These are phyloP conservation scores for Tanacetum coccineum DNA, from an alignment of 129 eudicot species.

Conservation along the genomic window DNA sequence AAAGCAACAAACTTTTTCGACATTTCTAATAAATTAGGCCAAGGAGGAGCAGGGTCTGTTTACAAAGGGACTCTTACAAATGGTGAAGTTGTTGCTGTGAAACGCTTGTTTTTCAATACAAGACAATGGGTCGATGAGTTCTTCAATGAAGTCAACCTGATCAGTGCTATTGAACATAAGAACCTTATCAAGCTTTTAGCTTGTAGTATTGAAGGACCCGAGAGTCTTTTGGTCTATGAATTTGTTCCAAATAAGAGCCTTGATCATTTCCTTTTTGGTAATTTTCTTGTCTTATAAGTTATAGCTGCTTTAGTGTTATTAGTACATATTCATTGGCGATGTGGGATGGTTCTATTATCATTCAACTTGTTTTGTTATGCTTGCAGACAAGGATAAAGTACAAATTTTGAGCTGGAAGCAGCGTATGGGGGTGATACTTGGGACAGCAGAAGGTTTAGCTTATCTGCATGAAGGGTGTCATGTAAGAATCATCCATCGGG, in stretches of 20 bases:
- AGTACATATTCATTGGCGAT: not conserved
- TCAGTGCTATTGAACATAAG: conserved; percentile 76
- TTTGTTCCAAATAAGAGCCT: conserved; percentile 75
- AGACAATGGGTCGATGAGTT: conserved; percentile 90
- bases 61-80: conserved; percentile 63
- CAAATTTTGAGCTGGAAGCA: conserved; percentile 58
- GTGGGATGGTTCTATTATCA: conserved; percentile 6
- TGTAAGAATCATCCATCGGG: conserved; percentile 70
- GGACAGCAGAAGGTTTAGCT: conserved; percentile 79
- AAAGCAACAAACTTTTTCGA: conserved; percentile 74
- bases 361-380: not conserved
- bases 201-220: conserved; percentile 90
- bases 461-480: conserved; percentile 63
- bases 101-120: conserved; percentile 66
- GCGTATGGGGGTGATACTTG: conserved; percentile 57
- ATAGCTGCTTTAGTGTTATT: too few relatives aligned
- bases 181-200: conserved; percentile 82
- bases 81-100: conserved; percentile 63
- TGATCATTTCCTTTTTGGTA: conserved; percentile 67
- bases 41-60: conserved; percentile 85
- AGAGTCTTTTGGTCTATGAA: conserved; percentile 77
- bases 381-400: conserved; percentile 49
- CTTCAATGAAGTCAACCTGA: conserved; percentile 69
- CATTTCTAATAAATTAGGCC: conserved; percentile 57
- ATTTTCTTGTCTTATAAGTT: not conserved